Evolutionary conservation across 768 basidiomycete genomes (phyloP).

Genomic region (Suillus cothurnatus): DNA sequence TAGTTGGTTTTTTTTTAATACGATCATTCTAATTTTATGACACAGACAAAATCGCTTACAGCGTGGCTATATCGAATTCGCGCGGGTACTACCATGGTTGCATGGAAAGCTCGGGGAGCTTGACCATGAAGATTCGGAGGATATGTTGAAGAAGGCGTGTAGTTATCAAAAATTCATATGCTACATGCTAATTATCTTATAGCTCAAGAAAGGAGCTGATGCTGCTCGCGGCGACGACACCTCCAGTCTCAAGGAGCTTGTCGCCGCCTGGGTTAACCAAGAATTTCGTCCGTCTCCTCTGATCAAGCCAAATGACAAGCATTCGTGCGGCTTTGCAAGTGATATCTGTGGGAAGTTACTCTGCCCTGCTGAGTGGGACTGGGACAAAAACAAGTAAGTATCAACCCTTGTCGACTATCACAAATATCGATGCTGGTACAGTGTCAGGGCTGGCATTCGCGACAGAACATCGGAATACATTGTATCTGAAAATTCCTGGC

Average conservation of each 20-base stretch:
- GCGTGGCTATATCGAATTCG: neutral
- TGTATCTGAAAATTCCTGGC: constrained; percentile 17
- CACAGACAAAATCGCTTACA: neutral
- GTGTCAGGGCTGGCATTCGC: neutral
- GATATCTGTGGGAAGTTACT: neutral
- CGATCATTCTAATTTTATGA: no score
- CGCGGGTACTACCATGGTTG: neutral
- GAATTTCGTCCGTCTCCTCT: neutral
- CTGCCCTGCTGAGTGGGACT: neutral
- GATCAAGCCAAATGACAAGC: neutral
- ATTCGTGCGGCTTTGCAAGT: neutral
- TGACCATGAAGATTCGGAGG: neutral
- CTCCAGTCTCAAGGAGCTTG: neutral
- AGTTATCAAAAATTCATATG: neutral
- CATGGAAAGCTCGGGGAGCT: neutral
- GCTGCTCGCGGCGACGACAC: neutral
- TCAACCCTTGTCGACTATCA: no score
- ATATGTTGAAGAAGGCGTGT: neutral
- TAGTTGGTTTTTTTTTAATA: neutral
- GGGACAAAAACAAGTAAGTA: neutral
- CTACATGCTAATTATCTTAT: neutral
- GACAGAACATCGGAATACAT: constrained; percentile 10
- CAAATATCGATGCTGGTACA: neutral
- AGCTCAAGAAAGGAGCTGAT: constrained; percentile 1
- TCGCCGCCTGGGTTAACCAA: neutral